Evolutionary conservation across 164 flowering plant genomes (phyloP).

Genomic region (Magnolia sinica): DNA sequence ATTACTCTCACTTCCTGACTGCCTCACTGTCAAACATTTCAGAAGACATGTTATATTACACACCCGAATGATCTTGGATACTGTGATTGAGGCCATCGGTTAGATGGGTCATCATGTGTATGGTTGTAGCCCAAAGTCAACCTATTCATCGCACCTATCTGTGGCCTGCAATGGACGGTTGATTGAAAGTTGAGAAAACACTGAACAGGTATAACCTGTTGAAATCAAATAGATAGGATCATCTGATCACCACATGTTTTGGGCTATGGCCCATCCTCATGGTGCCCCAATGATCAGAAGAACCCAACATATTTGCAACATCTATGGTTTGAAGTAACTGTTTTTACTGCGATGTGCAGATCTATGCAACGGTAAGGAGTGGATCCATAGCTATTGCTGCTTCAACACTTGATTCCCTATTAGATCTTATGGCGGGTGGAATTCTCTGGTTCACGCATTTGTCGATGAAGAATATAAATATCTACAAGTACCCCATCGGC

Average conservation of each 20-base stretch:
- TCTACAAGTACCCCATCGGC: slow-evolving; percentile 94
- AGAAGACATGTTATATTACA: background rate
- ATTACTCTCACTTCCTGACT: background rate
- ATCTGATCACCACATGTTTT: background rate
- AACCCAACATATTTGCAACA: background rate
- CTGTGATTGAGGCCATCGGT: background rate
- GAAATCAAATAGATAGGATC: too few relatives aligned
- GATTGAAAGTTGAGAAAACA: too few relatives aligned
- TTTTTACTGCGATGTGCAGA: slow-evolving; percentile 32
- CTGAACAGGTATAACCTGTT: background rate
- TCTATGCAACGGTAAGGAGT: slow-evolving; percentile 81
- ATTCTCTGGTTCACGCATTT: slow-evolving; percentile 96
- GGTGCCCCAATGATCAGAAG: background rate
- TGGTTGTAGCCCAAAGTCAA: background rate
- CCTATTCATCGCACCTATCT: background rate
- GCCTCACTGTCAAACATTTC: background rate
- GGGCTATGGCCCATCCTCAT: background rate
- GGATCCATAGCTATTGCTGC: slow-evolving; percentile 97
- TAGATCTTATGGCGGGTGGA: slow-evolving; percentile 97
- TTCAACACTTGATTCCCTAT: slow-evolving; percentile 88
- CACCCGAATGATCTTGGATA: background rate
- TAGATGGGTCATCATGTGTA: background rate
- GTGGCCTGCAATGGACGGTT: background rate
- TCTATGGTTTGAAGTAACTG: background rate
- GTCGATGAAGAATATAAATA: slow-evolving; percentile 81